These are phyloP conservation scores for Populus nigra DNA, from an alignment of 345 rosid species.

Conservation along the genomic window DNA sequence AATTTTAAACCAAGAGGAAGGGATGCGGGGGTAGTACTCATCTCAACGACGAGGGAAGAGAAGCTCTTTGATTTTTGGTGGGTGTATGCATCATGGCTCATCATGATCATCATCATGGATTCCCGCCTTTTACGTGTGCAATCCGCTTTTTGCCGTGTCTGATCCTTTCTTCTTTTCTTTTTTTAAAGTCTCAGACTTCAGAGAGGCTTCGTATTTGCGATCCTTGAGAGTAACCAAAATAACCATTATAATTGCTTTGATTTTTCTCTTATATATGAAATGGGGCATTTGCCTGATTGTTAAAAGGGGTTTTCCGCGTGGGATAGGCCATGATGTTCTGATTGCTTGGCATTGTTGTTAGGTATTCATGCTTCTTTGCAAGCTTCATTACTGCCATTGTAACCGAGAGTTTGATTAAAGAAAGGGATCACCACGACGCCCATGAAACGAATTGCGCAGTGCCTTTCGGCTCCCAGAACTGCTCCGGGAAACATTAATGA, in stretches of 20 bases:
- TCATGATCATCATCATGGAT: slow-evolving; percentile 26
- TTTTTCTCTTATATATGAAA: not conserved
- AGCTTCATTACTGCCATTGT: not conserved
- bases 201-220: not conserved
- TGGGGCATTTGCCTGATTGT: not conserved
- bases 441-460: not conserved
- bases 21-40: slow-evolving; percentile 45
- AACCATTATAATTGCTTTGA: too few relatives aligned
- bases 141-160: slow-evolving; percentile 5
- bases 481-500: not conserved
- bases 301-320: not conserved
- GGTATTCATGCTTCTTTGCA: not conserved
- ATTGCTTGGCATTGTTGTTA: not conserved
- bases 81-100: slow-evolving; percentile 23
- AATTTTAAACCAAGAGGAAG: slow-evolving; percentile 16
- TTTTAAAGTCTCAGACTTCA: not conserved
- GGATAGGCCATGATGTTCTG: not conserved
- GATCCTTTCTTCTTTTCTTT: not conserved
- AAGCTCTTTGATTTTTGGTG: slow-evolving; percentile 20
- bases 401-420: not conserved
- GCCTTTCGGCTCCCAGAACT: not conserved
- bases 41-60: slow-evolving; percentile 42
- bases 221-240: not conserved
- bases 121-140: slow-evolving; percentile 41
- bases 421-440: not conserved